These are phyloP conservation scores for Mycogone perniciosa DNA, from an alignment of 2,329 filamentous ascomycete genomes.

Conservation along the genomic window DNA sequence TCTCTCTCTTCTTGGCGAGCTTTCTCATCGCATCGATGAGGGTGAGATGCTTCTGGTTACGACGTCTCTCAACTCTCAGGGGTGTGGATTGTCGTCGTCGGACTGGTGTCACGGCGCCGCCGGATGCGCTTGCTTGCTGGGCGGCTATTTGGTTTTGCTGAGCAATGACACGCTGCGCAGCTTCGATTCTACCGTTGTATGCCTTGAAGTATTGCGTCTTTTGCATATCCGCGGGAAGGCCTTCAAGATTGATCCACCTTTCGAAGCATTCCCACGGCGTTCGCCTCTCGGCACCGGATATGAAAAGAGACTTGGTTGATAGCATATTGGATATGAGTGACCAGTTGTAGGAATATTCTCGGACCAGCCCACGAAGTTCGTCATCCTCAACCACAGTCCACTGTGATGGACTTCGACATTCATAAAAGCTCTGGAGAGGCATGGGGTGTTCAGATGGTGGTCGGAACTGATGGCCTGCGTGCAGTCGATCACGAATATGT, in stretches of 20 bases:
- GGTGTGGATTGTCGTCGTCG: conserved; percentile 70
- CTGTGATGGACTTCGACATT: conserved; percentile 77
- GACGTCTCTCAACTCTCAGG: conserved; percentile 76
- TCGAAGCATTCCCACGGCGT: conserved; percentile 99
- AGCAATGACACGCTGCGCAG: conserved; percentile 49
- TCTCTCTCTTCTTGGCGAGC: conserved; percentile 88
- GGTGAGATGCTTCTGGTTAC: conserved; percentile 79
- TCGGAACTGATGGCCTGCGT: conserved; percentile 86
- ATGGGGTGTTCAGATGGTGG: conserved; percentile 88
- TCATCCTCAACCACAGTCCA: conserved; percentile 91
- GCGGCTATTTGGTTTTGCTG: conserved; percentile 46
- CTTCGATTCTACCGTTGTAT: conserved; percentile 55
- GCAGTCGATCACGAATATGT: conserved; percentile 78
- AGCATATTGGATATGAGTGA: conserved; percentile 83
- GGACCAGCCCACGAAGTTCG: conserved; percentile 74
- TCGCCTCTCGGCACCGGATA: conserved; percentile 80
- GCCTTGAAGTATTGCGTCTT: conserved; percentile 92
- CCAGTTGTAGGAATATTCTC: conserved; percentile 97
- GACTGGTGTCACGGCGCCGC: conserved; percentile 31
- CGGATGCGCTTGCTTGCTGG: conserved; percentile 43
- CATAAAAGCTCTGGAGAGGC: conserved; percentile 86
- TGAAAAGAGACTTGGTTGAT: conserved; percentile 64
- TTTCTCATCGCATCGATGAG: conserved; percentile 95
- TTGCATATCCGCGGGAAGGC: conserved; percentile 84
- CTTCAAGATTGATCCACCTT: conserved; percentile 88